phyloP scores from a whole-genome alignment of 257 asterid genomes.

The Fraxinus pennsylvanica region DNA sequence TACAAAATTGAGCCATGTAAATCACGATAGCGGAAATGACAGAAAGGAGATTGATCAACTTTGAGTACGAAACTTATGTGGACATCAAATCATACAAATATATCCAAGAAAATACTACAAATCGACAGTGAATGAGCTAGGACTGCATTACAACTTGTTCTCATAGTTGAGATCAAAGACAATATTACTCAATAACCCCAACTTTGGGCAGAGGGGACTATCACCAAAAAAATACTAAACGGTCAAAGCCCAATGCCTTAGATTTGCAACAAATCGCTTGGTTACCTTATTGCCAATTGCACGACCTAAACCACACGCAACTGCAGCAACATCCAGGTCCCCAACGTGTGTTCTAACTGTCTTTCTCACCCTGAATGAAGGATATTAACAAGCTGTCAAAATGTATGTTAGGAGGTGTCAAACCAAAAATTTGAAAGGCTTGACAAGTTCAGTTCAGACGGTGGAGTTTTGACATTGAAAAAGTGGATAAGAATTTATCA shows the following conservation, averaged over 20 bases:
- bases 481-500: not conserved
- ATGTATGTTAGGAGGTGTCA: not conserved
- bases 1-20: conserved; percentile 8
- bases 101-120: not conserved
- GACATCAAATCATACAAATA: not conserved
- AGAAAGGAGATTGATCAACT: not conserved
- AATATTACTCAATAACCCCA: not conserved
- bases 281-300: conserved; percentile 95
- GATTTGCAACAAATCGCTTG: not conserved
- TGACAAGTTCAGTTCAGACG: conserved; percentile 2
- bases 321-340: conserved; percentile 88
- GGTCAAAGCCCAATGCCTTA: not conserved
- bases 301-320: conserved; percentile 94
- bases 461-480: not conserved
- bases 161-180: not conserved
- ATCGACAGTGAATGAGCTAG: not conserved
- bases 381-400: conserved; percentile 9
- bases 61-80: not conserved
- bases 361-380: conserved; percentile 70
- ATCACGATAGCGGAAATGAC: not conserved
- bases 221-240: not conserved
- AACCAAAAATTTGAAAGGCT: not conserved
- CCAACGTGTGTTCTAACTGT: conserved; percentile 76
- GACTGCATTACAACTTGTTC: not conserved
- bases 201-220: not conserved